Evolutionary conservation across 2,329 filamentous ascomycete species (phyloP), one percentile per base, ranked within the genome.

Genomic region (Colletotrichum tanaceti): DNA sequence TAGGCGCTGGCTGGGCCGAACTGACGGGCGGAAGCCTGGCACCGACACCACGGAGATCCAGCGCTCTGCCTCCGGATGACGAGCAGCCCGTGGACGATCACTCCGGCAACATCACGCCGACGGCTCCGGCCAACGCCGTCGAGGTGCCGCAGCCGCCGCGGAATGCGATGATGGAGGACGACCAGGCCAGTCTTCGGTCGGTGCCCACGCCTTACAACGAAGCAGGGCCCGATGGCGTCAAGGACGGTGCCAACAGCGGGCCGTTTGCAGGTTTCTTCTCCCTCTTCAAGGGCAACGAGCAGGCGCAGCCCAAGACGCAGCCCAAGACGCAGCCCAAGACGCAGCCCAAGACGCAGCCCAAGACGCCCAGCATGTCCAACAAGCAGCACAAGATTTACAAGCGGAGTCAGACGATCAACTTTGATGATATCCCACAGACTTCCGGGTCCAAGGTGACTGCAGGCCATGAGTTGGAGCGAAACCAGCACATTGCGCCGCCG

Each of bases 1-100:
- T 96, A 38, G 93, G 93, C 63, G 98, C 95, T 85, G 95, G 96
- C 2, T 98, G 94, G 92, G 93, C 93, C 10, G 96, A 99, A 79
- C 81, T 99, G 65, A 98, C 93, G 0, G 89, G 89, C 20, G 81
- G 90, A n/a, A 92, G 88, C 71, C 83, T 86, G 75, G 84, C 79
- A 6, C 76, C 73, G 2, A 75, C 79, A 16, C 78, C 84, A 7
- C 80, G 85, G 69, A 78, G 81, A 38, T 81, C 79, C n/a, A 80
- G 77, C n/a, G 82, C 84, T 74, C 75, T 81, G 4, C 78, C 81
- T 1, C 75, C 76, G 2, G 71, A 74, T 18, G 75, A 72, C 0
- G 72, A 71, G 0, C 58, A 66, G 5, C 58, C 53, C 20, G 49
- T 58, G 10, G 67, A 70, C 13, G 63, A 67, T 32, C 57, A 61